Base-by-base conservation (phyloP, 2,329 filamentous ascomycete genomes). In the Fusarium agapanthi region DNA sequence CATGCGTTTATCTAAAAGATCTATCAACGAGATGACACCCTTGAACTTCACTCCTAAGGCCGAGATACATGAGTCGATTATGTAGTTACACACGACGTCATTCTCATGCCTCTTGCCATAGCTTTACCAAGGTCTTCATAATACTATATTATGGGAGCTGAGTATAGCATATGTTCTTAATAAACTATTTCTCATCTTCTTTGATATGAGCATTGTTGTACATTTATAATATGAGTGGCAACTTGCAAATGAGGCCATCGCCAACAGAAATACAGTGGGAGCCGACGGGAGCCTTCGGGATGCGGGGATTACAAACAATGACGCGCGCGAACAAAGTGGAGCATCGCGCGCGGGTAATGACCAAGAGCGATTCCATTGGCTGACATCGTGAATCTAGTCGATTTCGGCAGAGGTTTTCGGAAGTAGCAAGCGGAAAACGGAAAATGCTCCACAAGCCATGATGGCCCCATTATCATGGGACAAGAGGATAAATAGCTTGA, bases 301-400 rank as follows among this genome's bases (percentile, higher is more conserved):
- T 26, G n/a, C 30, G 38, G 55, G 34, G 70, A 74, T 74, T 56
- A 74, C 69, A 76, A 76, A 73, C 69, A 28, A 32, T 54, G 28
- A 28, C 16, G 26, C 12, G 44, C 32, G 43, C n/a, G 47, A 34
- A 20, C 22, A 24, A n/a, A 44, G 69, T 73, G 67, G 72, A 72
- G 56, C 63, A 15, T 61, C 75, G 75, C 78, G 79, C 78, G 79
- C 79, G 79, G 68, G 61, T 76, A 74, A 67, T 79, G 69, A 79
- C 78, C 63, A 78, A 75, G 51, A 48, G 28, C 11, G 16, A 10
- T 24, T 13, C 26, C 24, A 69, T 69, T 69, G 28, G 47, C 5
- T 70, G 59, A 55, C 20, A 16, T 22, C 32, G n/a, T 44, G 40
- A 51, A 53, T 38, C 24, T 53, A 8, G 50, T 53, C 34, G 24